phyloP scores from a whole-genome alignment of 768 basidiomycete species.

The Calocybe cyanea region DNA sequence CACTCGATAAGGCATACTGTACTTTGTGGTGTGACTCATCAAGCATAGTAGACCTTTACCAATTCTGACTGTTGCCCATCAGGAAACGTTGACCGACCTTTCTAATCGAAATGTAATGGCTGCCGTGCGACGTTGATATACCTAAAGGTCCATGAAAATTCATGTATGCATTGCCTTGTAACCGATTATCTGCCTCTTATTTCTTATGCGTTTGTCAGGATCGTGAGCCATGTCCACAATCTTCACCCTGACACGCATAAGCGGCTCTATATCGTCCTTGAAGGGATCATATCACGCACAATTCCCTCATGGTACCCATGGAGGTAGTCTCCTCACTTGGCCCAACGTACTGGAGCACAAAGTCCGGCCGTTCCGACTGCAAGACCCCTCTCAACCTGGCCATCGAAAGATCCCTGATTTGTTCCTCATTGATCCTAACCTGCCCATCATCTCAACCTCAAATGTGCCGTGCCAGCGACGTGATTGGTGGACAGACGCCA shows the following conservation, averaged over 20 bases:
- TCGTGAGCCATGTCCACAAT: constrained; percentile 40
- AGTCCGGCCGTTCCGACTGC: constrained; percentile 26
- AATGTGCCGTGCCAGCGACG: constrained; percentile 22
- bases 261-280: constrained; percentile 23
- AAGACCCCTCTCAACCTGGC: constrained; percentile 29
- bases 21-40: no score
- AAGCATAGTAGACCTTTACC: no score
- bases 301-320: constrained; percentile 30
- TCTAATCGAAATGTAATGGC: no score
- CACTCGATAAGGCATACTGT: no score
- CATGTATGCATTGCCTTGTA: constrained; percentile 12
- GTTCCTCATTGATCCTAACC: constrained; percentile 31
- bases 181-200: background rate
- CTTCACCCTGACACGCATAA: constrained; percentile 28
- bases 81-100: no score
- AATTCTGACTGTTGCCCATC: no score
- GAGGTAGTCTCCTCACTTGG: constrained; percentile 26
- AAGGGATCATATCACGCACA: constrained; percentile 23
- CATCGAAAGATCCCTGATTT: constrained; percentile 32
- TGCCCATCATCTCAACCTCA: constrained; percentile 18
- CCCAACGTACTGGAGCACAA: constrained; percentile 32
- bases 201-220: constrained; percentile 15
- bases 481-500: constrained; percentile 15
- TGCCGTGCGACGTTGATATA: constrained; percentile 27
- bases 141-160: constrained; percentile 9